These are phyloP conservation scores for Chrysopogon serrulatus DNA, from an alignment of 176 grass and related monocot genomes.

Conservation along the genomic window DNA sequence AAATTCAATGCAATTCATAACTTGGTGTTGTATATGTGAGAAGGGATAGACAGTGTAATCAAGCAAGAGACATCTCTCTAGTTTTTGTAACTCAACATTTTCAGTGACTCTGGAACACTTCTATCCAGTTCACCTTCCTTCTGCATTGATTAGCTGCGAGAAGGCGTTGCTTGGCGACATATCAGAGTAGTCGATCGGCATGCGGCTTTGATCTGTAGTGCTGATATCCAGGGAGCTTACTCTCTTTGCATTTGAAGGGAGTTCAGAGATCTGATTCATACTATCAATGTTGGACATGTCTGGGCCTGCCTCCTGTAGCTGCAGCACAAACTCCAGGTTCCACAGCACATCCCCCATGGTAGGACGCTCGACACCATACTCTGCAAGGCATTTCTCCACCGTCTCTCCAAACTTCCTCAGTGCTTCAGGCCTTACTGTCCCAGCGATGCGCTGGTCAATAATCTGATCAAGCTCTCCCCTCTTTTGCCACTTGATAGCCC, in stretches of 20 bases:
- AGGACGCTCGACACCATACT: constrained; percentile 75
- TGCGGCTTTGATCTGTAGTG: constrained; percentile 21
- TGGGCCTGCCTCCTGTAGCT: constrained; percentile 79
- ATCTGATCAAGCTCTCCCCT: constrained; percentile 77
- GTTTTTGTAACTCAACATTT: not conserved
- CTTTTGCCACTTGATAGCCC: constrained; percentile 88
- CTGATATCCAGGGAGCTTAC: constrained; percentile 44
- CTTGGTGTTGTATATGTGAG: not conserved
- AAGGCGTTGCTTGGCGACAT: constrained; percentile 66
- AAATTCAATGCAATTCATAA: constrained; percentile 8
- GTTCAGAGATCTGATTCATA: constrained; percentile 61
- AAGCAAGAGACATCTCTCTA: not conserved
- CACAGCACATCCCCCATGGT: constrained; percentile 92
- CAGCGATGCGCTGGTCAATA: constrained; percentile 49
- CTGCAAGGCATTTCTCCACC: constrained; percentile 77
- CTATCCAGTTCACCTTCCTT: constrained; percentile 55
- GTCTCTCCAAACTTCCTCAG: constrained; percentile 81
- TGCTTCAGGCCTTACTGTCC: constrained; percentile 60
- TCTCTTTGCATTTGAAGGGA: constrained; percentile 38
- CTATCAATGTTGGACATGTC: constrained; percentile 74
- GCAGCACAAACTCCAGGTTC: constrained; percentile 91
- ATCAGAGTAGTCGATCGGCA: constrained; percentile 22
- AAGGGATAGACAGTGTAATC: not conserved
- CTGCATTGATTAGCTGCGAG: constrained; percentile 80
- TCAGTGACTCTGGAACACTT: not conserved